Evolutionary conservation across 768 basidiomycete species (phyloP).

Genomic region (Macrolepiota fuliginosa): DNA sequence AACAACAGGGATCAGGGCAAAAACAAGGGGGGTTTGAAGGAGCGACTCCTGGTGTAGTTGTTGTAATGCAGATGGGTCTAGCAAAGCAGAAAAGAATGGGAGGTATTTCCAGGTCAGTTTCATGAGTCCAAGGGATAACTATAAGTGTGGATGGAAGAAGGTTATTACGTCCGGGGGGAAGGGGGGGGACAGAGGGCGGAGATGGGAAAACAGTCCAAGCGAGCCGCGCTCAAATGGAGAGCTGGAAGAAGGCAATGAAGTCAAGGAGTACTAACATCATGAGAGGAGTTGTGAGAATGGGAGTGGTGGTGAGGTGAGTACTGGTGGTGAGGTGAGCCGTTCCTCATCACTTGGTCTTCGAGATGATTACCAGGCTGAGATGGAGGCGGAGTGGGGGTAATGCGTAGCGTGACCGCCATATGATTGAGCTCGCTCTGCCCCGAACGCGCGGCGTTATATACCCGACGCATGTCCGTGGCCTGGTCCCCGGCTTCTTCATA

Average conservation of each 20-base stretch:
- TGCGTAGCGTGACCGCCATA: slow-evolving; percentile 41
- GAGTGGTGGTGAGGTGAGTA: slow-evolving; percentile 20
- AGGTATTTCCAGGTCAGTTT: not conserved
- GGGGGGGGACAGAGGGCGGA: not conserved
- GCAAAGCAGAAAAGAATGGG: not conserved
- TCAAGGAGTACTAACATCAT: slow-evolving; percentile 10
- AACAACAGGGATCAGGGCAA: not conserved
- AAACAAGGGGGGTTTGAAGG: not conserved
- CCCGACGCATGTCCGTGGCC: slow-evolving; percentile 64
- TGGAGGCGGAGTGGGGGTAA: slow-evolving; percentile 24
- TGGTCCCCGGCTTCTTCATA: slow-evolving; percentile 85
- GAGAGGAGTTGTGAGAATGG: not conserved
- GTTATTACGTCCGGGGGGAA: not conserved
- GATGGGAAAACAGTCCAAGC: not conserved
- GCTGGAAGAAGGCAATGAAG: not conserved
- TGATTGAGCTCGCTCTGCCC: slow-evolving; percentile 47
- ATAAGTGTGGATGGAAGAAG: not conserved
- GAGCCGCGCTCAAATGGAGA: not conserved
- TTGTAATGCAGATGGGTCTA: not conserved
- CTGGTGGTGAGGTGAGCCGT: slow-evolving; percentile 6
- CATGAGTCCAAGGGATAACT: not conserved
- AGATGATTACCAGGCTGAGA: slow-evolving; percentile 12
- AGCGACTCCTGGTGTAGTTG: not conserved
- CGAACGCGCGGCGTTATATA: slow-evolving; percentile 38
- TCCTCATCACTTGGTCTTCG: slow-evolving; percentile 13